These are phyloP conservation scores for Botrytis aclada DNA, from an alignment of 2,329 filamentous ascomycete genomes.

Conservation along the genomic window DNA sequence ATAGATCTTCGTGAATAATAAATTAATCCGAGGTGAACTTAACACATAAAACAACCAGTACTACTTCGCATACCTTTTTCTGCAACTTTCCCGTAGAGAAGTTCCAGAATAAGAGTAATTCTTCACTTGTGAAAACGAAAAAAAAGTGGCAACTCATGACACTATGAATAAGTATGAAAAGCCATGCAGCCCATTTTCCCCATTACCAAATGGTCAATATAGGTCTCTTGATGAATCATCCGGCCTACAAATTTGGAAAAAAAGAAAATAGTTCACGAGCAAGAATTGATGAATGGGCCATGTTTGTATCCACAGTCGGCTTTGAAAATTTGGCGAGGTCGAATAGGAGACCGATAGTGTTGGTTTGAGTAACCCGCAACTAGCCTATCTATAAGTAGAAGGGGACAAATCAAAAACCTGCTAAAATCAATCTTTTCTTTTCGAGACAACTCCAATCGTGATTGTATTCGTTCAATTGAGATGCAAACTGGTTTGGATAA, in stretches of 20 bases:
- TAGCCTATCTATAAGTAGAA: neutral
- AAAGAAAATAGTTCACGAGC: too few species aligned
- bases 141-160: neutral
- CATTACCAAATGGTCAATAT: neutral
- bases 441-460: neutral
- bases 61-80: neutral
- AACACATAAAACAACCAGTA: neutral
- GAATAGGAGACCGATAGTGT: neutral
- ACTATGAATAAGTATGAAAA: neutral
- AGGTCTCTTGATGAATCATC: neutral
- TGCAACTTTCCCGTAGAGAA: neutral
- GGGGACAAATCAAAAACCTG: fast-evolving
- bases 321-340: neutral
- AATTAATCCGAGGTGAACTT: neutral
- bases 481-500: too few species aligned
- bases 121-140: neutral
- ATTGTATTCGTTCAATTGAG: neutral
- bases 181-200: neutral
- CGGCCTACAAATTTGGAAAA: neutral
- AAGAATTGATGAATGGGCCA: neutral
- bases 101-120: neutral
- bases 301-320: neutral
- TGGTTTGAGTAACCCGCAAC: neutral
- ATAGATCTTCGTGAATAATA: neutral
- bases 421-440: neutral